These are phyloP conservation scores for Terfezia claveryi DNA, from an alignment of 495 filamentous ascomycete genomes.

Conservation along the genomic window DNA sequence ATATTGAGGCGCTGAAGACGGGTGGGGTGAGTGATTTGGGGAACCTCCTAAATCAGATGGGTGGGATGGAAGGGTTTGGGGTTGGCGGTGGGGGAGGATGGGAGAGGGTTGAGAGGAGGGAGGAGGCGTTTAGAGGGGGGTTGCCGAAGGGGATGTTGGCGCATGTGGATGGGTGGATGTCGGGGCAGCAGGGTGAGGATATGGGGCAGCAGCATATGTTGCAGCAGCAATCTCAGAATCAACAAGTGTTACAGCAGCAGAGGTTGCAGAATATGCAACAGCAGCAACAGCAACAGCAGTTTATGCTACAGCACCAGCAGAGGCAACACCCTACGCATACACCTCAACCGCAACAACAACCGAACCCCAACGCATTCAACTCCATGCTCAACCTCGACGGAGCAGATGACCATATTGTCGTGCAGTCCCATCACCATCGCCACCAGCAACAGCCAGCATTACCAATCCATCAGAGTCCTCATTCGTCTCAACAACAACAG, in stretches of 20 bases:
- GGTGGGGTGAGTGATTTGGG: neutral
- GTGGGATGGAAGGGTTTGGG: neutral
- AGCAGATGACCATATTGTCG: neutral
- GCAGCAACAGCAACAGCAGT: neutral
- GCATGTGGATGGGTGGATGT: neutral
- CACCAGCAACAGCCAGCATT: constrained; percentile 1
- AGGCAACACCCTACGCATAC: neutral
- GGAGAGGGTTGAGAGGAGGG: neutral
- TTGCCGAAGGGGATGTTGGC: neutral
- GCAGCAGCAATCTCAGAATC: neutral
- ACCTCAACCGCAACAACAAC: constrained; percentile 1
- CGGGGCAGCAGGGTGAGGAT: neutral
- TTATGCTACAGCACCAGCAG: neutral
- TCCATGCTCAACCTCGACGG: neutral
- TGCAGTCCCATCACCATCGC: constrained; percentile 8
- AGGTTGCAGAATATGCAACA: neutral
- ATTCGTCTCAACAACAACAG: neutral
- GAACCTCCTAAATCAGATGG: neutral
- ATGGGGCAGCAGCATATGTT: neutral
- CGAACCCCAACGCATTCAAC: neutral
- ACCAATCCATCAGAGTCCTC: neutral
- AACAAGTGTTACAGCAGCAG: neutral
- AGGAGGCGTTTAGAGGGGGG: neutral
- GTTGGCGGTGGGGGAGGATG: neutral
- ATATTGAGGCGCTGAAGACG: neutral